phyloP scores from a whole-genome alignment of 495 filamentous ascomycete species.

The Pseudoneurospora amorphoporcata region DNA sequence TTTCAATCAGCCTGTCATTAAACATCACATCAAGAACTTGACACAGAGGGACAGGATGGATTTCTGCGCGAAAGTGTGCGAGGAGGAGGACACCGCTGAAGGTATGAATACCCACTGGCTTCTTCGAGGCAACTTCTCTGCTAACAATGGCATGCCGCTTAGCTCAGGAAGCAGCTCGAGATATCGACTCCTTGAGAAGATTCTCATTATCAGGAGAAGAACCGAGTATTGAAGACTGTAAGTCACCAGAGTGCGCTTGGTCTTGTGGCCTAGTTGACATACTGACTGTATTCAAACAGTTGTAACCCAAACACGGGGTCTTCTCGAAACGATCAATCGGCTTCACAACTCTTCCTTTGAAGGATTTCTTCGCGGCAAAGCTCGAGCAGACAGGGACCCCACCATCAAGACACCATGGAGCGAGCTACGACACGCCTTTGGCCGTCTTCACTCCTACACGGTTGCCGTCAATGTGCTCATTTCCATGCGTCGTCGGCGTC shows the following conservation, averaged over 20 bases:
- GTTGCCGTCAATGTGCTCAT: conserved; percentile 3
- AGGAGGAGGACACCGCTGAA: not conserved
- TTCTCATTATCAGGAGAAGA: not conserved
- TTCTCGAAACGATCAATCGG: not conserved
- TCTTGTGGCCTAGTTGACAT: not conserved
- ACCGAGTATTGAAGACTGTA: not conserved
- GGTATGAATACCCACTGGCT: not conserved
- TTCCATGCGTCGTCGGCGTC: not conserved
- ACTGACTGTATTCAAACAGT: not conserved
- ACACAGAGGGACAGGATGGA: not conserved
- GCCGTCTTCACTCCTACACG: conserved; percentile 10
- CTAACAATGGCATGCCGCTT: not conserved
- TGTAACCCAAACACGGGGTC: not conserved
- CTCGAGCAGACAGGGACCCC: not conserved
- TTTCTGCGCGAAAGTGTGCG: not conserved
- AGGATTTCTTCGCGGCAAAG: not conserved
- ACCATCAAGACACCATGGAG: conserved; percentile 2
- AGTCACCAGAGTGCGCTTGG: not conserved
- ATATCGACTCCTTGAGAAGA: not conserved
- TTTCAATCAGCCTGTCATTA: not conserved
- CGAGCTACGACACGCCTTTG: conserved; percentile 1
- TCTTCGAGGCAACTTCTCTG: not conserved
- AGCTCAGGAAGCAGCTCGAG: not conserved
- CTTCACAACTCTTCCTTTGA: not conserved
- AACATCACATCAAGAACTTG: not conserved